Evolutionary conservation across 345 rosid species (phyloP).

Genomic region (Tarenaya hassleriana): DNA sequence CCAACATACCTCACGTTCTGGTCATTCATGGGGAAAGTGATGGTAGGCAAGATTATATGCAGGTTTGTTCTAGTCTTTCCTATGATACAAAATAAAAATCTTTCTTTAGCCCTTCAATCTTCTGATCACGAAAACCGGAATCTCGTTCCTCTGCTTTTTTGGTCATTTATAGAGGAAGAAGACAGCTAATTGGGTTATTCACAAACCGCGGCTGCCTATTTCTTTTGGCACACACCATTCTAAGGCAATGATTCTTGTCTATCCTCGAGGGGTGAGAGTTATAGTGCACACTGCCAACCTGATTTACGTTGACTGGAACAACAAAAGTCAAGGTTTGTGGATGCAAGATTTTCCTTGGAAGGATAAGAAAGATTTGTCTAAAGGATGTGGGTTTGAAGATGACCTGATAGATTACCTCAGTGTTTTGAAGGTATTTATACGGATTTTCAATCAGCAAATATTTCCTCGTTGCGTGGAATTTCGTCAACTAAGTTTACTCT

Average conservation of each 20-base stretch:
- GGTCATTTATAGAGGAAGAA: conserved; percentile 55
- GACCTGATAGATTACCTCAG: conserved; percentile 80
- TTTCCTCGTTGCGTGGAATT: too few relatives aligned
- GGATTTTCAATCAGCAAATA: too few relatives aligned
- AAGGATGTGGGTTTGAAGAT: conserved; percentile 62
- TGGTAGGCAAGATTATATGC: conserved; percentile 58
- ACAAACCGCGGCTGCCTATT: conserved; percentile 85
- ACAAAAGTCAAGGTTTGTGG: conserved; percentile 97
- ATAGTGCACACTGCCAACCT: conserved; percentile 89
- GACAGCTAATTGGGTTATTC: conserved; percentile 78
- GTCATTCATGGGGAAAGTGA: conserved; percentile 93
- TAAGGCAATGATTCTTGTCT: conserved; percentile 84
- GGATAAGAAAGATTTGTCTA: conserved; percentile 36
- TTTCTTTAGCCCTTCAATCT: conserved; percentile 1
- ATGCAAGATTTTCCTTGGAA: conserved; percentile 99
- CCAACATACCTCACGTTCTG: conserved; percentile 63
- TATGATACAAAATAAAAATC: background rate
- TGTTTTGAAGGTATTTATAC: conserved; percentile 70
- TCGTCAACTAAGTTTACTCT: too few relatives aligned
- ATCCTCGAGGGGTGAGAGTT: conserved; percentile 73
- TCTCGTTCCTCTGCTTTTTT: conserved; percentile 14
- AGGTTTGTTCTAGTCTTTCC: conserved; percentile 41
- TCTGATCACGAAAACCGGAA: conserved; percentile 3
- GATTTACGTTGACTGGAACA: conserved; percentile 91
- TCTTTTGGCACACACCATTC: conserved; percentile 93